Percentiles rank a stretch among this genome's conserved stretches.
Evolutionary conservation across 805 yeast genomes (phyloP).

Genomic region (Lipomyces orientalis): DNA sequence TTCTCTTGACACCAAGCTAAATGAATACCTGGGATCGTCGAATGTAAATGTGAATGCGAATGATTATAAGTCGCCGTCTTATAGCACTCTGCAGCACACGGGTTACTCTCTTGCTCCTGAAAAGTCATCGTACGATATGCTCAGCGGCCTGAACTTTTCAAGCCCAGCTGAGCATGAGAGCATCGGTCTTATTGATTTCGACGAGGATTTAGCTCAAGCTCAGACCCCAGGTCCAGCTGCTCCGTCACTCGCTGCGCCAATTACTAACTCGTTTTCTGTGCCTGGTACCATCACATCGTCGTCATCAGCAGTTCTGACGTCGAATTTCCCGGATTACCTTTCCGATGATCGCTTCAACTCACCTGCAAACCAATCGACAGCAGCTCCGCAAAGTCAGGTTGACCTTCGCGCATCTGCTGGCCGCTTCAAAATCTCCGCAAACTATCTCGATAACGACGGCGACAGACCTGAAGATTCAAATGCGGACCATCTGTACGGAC

Average conservation of each 20-base stretch:
- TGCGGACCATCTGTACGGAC: neutral
- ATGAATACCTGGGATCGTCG: conserved; percentile 22
- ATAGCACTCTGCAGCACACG: neutral
- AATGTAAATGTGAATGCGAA: neutral
- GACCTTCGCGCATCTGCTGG: neutral
- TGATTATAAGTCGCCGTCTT: neutral
- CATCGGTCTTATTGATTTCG: conserved; percentile 28
- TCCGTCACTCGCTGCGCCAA: conserved; percentile 8
- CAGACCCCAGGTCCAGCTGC: conserved; percentile 4
- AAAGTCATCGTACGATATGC: conserved; percentile 4
- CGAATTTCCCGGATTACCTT: neutral
- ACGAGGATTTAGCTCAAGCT: conserved; percentile 12
- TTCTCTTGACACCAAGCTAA: conserved; percentile 32
- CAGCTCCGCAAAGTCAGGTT: neutral
- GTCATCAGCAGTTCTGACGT: neutral
- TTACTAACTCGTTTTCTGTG: neutral
- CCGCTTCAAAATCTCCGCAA: conserved; percentile 15
- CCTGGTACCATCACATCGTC: conserved; percentile 9
- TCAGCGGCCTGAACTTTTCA: neutral
- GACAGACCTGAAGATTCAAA: neutral
- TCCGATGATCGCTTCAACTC: neutral
- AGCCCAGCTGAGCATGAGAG: conserved; percentile 9
- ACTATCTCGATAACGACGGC: conserved; percentile 22
- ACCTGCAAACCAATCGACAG: neutral
- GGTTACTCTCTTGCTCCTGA: conserved; percentile 4